Percentiles rank a stretch among this genome's conserved stretches.
These are phyloP conservation scores for Fusarium sp. DNA, from an alignment of 2,329 filamentous ascomycete species.

Conservation along the genomic window DNA sequence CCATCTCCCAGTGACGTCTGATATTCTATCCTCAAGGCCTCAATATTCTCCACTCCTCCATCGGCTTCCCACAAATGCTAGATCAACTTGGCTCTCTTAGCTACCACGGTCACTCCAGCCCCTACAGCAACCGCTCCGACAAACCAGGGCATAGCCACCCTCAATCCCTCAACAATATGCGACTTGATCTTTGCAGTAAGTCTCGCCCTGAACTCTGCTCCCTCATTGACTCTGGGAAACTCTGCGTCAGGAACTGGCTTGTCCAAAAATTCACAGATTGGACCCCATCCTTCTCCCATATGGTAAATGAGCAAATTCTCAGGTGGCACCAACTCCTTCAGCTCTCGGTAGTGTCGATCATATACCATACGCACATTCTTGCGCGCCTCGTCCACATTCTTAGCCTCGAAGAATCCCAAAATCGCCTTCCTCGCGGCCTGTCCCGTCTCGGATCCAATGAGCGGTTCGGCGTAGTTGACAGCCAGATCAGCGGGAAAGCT, in stretches of 20 bases:
- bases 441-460: constrained; percentile 48
- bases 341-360: constrained; percentile 44
- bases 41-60: background rate
- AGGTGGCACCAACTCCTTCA: constrained; percentile 44
- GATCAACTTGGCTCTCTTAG: background rate
- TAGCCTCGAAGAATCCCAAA: constrained; percentile 45
- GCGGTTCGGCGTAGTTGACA: constrained; percentile 41
- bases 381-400: constrained; percentile 36
- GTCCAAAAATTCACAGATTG: constrained; percentile 52
- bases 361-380: constrained; percentile 41
- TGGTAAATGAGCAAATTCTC: constrained; percentile 48
- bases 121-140: constrained; percentile 19
- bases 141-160: constrained; percentile 33
- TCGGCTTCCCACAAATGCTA: background rate
- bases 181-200: constrained; percentile 19
- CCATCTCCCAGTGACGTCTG: background rate
- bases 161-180: constrained; percentile 8
- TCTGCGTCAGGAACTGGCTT: constrained; percentile 46
- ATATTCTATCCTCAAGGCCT: background rate
- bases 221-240: constrained; percentile 51
- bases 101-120: constrained; percentile 10
- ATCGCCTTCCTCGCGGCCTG: constrained; percentile 41
- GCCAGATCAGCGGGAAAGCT: constrained; percentile 27
- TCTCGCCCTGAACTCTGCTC: constrained; percentile 28
- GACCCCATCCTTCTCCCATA: constrained; percentile 51